Evolutionary conservation across 2,329 filamentous ascomycete genomes (phyloP), one percentile per base, ranked within the genome.

Genomic region (Aspergillus flavus): DNA sequence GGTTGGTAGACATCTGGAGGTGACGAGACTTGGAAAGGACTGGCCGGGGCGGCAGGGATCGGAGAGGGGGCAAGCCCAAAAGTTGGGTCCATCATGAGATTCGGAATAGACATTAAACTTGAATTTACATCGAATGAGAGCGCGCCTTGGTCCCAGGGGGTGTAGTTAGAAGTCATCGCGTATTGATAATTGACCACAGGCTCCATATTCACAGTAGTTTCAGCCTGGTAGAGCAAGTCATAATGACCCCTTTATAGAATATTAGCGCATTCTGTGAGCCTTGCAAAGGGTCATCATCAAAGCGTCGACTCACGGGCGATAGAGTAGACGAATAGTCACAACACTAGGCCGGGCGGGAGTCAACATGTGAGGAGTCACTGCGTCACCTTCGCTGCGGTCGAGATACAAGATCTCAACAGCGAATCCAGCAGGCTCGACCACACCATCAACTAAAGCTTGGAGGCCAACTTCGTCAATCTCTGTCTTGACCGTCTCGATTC

Each of bases 391-490:
- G 71, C 91, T 97, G 70, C 93, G 88, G 75, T 98, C 95, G 10
- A 99, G 87, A 75, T 98, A 97, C 59, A 93, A 88, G 66, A 98
- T 91, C 74, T 97, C 93, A 23, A 98, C 86, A 5, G 89, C 88
- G 66, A 97, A 87, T 19, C 89, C 88, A 57, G 89, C 89, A 9
- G 91, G 91, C 73, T 92, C 90, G 66, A 98, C 86, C 4, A 98
- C 84, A 30, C 93, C 86, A 66, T 94, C 89, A 65, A 90, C 87
- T 57, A 98, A 82, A 2, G 92, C 87, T 64, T 87, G 87, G 66
- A 98, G 84, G 50, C 92, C 92, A n/a, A 97, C 82, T 71, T 97
- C 89, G 70, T 99, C 95, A 66, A 98, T 96, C 80, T 98, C 94
- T 57, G 89, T 87, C 69, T 89, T 86, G 19, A 89, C 85, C 0